Evolutionary conservation across 2,329 filamentous ascomycete genomes (phyloP), one percentile per base, ranked within the genome.

Genomic region (Aureobasidium sp.): DNA sequence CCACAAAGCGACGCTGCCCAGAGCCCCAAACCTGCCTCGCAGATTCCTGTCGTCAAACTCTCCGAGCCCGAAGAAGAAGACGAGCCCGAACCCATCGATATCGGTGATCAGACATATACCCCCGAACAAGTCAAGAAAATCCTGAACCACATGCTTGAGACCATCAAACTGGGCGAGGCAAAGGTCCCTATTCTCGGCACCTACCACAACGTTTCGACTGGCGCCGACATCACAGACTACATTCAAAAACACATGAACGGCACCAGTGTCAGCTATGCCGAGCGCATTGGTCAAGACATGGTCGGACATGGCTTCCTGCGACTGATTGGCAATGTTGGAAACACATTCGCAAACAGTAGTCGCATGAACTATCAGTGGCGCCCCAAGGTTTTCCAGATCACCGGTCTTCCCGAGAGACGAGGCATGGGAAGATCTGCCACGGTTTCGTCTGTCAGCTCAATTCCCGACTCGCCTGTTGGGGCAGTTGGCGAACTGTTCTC

Each of bases 311-410:
- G 93, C 32, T 91, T 96, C 66, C 74, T 98, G 64, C 84, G 93
- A 48, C 76, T 98, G 50, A 82, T 98, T 57, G 93, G 93, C 59
- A 96, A 93, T 63, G 90, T 98, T 51, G 93, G 93, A 56, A 97
- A 81, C 71, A 88, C 86, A 1, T 98, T 98, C 67, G 90, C 91
- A 62, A 98, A 98, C 72, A 97, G 90, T 76, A 95, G 90, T 59
- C 89, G 86, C 71, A 86, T 97, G 83, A 91, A 88, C 67, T 98
- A 98, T 69, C 93, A 98, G 69, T 98, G 93, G 93, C 85, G 89
- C 52, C 82, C 90, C 6, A 94, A 89, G 72, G 85, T 88, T 4
- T 98, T 97, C 73, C 84, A 94, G 65, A 69, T 93, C 54, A 84
- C 89, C 22, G 91, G 90, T 19, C 76, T 95, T 50, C 90, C 88